A percentile compares a stretch with the other conserved stretches of the same genome.
Evolutionary conservation across 2,329 filamentous ascomycete genomes (phyloP).

Genomic region (Paecilomyces variotii): DNA sequence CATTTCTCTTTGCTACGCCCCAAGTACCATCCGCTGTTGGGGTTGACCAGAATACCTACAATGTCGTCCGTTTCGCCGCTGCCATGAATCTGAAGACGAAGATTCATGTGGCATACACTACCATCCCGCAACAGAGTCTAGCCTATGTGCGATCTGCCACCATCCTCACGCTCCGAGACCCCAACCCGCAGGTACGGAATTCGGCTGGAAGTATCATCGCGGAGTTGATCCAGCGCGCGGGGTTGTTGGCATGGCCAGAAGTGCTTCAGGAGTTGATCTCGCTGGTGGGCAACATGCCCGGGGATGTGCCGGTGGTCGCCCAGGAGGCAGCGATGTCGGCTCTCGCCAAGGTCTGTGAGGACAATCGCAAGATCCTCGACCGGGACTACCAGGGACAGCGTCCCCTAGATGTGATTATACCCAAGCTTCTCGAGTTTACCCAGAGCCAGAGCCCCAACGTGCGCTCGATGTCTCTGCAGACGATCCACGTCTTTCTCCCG

Average conservation of each 20-base stretch:
- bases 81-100: slow-evolving; percentile 96
- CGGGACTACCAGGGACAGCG: slow-evolving; percentile 81
- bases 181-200: slow-evolving; percentile 71
- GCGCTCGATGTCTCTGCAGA: slow-evolving; percentile 67
- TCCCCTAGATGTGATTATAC: slow-evolving; percentile 79
- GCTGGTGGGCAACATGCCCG: slow-evolving; percentile 64
- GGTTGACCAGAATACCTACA: slow-evolving; percentile 56
- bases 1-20: slow-evolving; percentile 74
- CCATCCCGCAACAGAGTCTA: slow-evolving; percentile 65
- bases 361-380: slow-evolving; percentile 80
- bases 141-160: slow-evolving; percentile 72
- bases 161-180: slow-evolving; percentile 72
- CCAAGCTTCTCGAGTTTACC: slow-evolving; percentile 82
- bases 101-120: slow-evolving; percentile 65
- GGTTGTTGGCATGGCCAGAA: slow-evolving; percentile 84
- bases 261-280: slow-evolving; percentile 74
- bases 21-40: slow-evolving; percentile 48
- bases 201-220: slow-evolving; percentile 92
- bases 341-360: slow-evolving; percentile 91
- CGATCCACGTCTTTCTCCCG: slow-evolving; percentile 87
- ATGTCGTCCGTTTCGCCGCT: slow-evolving; percentile 74
- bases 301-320: slow-evolving; percentile 59
- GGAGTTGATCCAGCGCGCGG: slow-evolving; percentile 76
- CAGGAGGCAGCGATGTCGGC: slow-evolving; percentile 94
- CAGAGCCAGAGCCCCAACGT: slow-evolving; percentile 68